phyloP scores from a whole-genome alignment of 139 green algal genomes.

The Tetratostichococcus sp. region DNA sequence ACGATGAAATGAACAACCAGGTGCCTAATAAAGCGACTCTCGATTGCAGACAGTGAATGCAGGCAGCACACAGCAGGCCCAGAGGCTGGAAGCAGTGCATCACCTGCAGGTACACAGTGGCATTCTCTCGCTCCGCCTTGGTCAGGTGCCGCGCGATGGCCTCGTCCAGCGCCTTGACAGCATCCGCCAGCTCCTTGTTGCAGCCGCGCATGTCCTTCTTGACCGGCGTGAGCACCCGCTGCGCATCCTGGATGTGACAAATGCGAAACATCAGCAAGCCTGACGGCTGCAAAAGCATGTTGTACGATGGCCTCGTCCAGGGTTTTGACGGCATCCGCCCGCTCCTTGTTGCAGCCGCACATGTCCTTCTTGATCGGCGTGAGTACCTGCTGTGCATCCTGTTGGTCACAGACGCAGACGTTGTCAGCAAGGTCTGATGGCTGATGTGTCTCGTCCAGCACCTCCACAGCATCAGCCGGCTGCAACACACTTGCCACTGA shows the following conservation, averaged over 20 bases:
- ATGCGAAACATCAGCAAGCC: background rate
- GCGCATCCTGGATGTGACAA: slow-evolving; percentile 24
- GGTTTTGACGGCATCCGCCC: slow-evolving; percentile 32
- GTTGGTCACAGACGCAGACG: too few species aligned
- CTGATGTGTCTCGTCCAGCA: too few species aligned
- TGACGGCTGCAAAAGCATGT: too few species aligned
- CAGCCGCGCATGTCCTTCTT: slow-evolving; percentile 31
- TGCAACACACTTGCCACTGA: too few species aligned
- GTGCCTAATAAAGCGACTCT: too few species aligned
- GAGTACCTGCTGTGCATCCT: slow-evolving; percentile 32
- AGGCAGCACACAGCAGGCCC: too few species aligned
- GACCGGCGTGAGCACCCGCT: slow-evolving; percentile 19
- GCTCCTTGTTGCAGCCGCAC: slow-evolving; percentile 36
- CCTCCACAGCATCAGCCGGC: too few species aligned
- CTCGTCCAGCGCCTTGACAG: slow-evolving; percentile 33
- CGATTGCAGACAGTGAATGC: too few species aligned
- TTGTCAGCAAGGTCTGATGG: too few species aligned
- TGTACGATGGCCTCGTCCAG: slow-evolving; percentile 30
- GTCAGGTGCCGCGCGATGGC: slow-evolving; percentile 13
- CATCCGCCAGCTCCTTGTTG: slow-evolving; percentile 43
- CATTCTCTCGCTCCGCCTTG: slow-evolving; percentile 49
- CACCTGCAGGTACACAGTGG: slow-evolving; percentile 58
- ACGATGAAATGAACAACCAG: too few species aligned
- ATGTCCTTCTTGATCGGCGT: slow-evolving; percentile 25
- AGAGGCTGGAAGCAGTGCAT: slow-evolving; percentile 4